Conservation (phyloP, 352 stramenopile species). For the Phytophthora pini region DNA sequence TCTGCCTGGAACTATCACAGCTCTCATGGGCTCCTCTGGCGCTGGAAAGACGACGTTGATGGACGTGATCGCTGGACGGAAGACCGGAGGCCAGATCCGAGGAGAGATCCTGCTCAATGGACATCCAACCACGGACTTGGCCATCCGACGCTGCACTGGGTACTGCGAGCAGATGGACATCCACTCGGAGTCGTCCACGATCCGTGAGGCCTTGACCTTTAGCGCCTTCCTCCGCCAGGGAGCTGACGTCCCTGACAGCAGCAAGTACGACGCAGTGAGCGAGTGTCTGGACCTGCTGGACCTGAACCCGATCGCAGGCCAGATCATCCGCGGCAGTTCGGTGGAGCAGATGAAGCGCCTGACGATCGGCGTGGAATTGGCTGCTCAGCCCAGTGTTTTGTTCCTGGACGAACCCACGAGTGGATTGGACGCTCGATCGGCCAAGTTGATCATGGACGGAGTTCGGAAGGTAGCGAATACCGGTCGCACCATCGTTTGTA, state of each 20-base stretch:
- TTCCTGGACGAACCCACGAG: constrained; percentile 27
- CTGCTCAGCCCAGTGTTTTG: constrained; percentile 20
- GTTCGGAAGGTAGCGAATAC: constrained; percentile 76
- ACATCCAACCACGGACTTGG: constrained; percentile 46
- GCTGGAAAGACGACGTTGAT: constrained; percentile 96
- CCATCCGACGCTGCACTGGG: constrained; percentile 29
- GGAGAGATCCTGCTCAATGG: constrained; percentile 93
- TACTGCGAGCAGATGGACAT: constrained; percentile 51
- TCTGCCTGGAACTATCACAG: constrained; percentile 61
- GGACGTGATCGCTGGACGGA: constrained; percentile 95
- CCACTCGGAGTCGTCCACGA: constrained; percentile 26
- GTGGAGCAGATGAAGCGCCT: constrained; percentile 26
- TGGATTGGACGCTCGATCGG: constrained; percentile 37
- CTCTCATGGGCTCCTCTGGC: constrained; percentile 76
- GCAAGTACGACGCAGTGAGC: constrained; percentile 32
- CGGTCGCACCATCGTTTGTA: constrained; percentile 46
- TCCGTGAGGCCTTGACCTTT: constrained; percentile 55
- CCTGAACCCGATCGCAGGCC: constrained; percentile 36
- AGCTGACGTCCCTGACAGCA: constrained; percentile 11
- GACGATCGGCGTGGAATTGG: constrained; percentile 23
- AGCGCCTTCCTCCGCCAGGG: constrained; percentile 22
- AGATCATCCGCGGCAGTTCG: constrained; percentile 37
- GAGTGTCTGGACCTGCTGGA: constrained; percentile 44
- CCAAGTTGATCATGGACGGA: constrained; percentile 78
- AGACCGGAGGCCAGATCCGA: constrained; percentile 87